Base-by-base conservation (phyloP, 148 eudicot species). In the Euryodendron excelsum region DNA sequence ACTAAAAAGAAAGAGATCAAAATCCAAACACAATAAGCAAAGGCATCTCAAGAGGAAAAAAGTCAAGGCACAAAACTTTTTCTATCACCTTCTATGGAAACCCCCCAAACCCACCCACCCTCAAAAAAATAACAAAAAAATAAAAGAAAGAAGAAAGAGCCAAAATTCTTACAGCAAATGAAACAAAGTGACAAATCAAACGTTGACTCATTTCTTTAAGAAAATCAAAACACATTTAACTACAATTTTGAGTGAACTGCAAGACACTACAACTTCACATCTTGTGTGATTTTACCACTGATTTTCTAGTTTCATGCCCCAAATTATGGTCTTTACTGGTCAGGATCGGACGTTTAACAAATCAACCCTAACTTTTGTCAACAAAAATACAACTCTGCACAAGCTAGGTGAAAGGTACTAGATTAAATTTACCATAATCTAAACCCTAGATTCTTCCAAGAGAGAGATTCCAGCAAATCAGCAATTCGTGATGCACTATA, bases 11-110 rank as follows among this genome's bases (percentile, higher is more conserved):
- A 28, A 59, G 52, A 28, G 55, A 73, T n/a, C 28, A 74, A 37
- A 36, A 25, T 25, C 23, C 67, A 34, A 73, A 72, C 55, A 47
- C 59, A 71, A 71, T n/a, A 73, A 47, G 36, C 47, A 55, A 55
- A 53, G 61, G 75, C 62, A 72, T 72, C 75, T 52, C 56, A 31
- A n/a, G 34, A 20, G 31, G 25, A 39, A 25, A 21, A 74, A 37
- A 9, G 28, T 28, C 0, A 34, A 34, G 64, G 12, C 4, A 36
- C 15, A 17, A 72, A 50, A 6, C 4, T 0, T 11, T 56, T 55
- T 56, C 41, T 36, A 55, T 33, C 41, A 53, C 45, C 41, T 53
- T 53, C 75, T 21, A 44, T 39, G 21, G 52, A 69, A 69, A 12
- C 11, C 72, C 44, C 11, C n/a, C n/a, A n/a, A 7, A 33, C 14